phyloP scores from a whole-genome alignment of 176 grass and related monocot genomes.

The Aechmea fasciata region DNA sequence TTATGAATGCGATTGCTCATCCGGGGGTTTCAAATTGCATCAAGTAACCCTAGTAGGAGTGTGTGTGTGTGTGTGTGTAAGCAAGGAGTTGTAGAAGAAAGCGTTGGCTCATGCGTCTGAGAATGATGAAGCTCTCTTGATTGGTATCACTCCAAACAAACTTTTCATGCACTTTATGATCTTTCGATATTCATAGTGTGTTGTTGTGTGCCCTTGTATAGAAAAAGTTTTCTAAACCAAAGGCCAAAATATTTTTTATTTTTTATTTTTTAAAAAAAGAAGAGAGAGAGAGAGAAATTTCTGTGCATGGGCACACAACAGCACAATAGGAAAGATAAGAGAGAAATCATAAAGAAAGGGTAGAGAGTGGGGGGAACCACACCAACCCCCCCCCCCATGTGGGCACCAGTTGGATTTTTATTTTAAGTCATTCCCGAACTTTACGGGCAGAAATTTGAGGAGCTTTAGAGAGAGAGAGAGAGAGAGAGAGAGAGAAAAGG shows the following conservation, averaged over 20 bases:
- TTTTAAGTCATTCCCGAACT: constrained; percentile 33
- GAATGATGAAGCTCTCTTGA: not conserved
- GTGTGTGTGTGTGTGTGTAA: not conserved
- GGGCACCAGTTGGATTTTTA: constrained; percentile 38
- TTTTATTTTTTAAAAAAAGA: too few relatives aligned
- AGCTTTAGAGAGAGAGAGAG: not conserved
- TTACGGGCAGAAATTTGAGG: constrained; percentile 34
- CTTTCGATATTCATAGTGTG: too few relatives aligned
- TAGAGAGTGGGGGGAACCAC: constrained; percentile 10
- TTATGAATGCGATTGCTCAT: not conserved
- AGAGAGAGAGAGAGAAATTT: not conserved
- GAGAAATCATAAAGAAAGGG: constrained; percentile 12
- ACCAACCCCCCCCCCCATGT: constrained; percentile 51
- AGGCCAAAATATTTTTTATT: too few relatives aligned
- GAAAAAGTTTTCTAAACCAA: too few relatives aligned
- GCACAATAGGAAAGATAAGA: constrained; percentile 23
- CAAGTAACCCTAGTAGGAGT: not conserved
- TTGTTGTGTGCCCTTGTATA: too few relatives aligned
- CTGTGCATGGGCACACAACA: constrained; percentile 3
- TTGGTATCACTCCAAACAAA: constrained; percentile 3
- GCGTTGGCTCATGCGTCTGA: not conserved
- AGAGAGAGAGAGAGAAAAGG: not conserved
- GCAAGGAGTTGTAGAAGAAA: not conserved
- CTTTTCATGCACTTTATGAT: not conserved
- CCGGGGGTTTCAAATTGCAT: not conserved